phyloP scores from a whole-genome alignment of 805 yeast genomes.

The Yarrowia osloensis region DNA sequence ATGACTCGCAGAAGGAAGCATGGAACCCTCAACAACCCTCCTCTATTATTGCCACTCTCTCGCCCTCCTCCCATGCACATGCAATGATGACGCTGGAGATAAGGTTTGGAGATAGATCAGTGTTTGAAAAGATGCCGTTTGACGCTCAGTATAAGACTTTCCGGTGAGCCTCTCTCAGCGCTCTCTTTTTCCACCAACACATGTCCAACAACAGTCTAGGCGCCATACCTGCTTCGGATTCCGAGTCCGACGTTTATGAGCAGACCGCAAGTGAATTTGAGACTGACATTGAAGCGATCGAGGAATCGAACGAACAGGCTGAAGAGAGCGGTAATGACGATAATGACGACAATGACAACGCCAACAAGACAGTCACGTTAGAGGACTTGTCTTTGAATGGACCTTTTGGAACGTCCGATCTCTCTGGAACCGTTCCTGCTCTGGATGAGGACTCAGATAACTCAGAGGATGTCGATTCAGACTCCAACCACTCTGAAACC shows the following conservation, averaged over 20 bases:
- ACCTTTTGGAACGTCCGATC: too few relatives aligned
- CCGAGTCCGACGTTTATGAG: background rate
- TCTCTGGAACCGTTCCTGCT: too few relatives aligned
- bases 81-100: constrained; percentile 5
- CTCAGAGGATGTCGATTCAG: background rate
- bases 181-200: background rate
- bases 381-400: background rate
- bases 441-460: background rate
- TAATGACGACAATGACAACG: background rate
- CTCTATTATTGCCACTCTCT: too few relatives aligned
- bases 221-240: constrained; percentile 22
- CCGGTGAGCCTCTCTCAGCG: too few relatives aligned
- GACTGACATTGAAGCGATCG: background rate
- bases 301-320: too few relatives aligned
- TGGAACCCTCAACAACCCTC: too few relatives aligned
- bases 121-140: too few relatives aligned
- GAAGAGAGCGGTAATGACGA: too few relatives aligned
- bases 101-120: background rate
- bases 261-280: background rate
- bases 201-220: constrained; percentile 17
- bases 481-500: background rate
- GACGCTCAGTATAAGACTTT: too few relatives aligned
- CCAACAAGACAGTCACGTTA: background rate
- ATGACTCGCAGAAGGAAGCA: too few relatives aligned
- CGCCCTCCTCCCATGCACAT: too few relatives aligned